Evolutionary conservation across 2,329 filamentous ascomycete genomes (phyloP).

Genomic region (Botrytis fabae): DNA sequence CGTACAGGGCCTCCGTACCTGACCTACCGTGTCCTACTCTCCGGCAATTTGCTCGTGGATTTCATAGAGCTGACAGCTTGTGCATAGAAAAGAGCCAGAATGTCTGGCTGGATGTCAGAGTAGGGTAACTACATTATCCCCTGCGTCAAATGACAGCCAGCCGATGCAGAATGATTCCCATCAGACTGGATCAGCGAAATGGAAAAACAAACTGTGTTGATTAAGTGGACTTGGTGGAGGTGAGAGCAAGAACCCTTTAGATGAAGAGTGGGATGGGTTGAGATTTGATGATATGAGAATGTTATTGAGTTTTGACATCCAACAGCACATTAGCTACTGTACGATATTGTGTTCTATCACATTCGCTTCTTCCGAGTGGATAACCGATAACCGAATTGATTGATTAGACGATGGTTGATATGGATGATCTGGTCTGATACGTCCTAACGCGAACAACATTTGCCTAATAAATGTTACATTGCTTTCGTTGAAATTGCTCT

Average conservation of each 20-base stretch:
- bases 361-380: constrained; percentile 7
- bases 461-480: not conserved
- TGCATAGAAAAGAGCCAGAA: constrained; percentile 3
- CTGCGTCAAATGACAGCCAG: constrained; percentile 15
- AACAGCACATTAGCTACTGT: constrained; percentile 1
- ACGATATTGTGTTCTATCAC: not conserved
- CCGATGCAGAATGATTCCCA: constrained; percentile 22
- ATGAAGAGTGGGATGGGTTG: constrained; percentile 10
- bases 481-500: not conserved
- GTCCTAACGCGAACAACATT: not conserved
- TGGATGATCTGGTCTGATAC: constrained; percentile 1
- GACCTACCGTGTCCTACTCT: constrained; percentile 7
- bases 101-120: not conserved
- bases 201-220: not conserved
- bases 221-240: constrained; percentile 1
- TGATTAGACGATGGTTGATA: constrained; percentile 2
- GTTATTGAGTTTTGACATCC: not conserved
- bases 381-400: not conserved
- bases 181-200: constrained; percentile 4
- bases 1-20: constrained; percentile 7
- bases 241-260: not conserved
- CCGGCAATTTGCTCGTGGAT: constrained; percentile 16
- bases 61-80: constrained; percentile 17
- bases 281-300: constrained; percentile 9
- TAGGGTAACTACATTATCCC: constrained; percentile 6